These are phyloP conservation scores for Parietaria judaica DNA, from an alignment of 306 rosid genomes.

Conservation along the genomic window DNA sequence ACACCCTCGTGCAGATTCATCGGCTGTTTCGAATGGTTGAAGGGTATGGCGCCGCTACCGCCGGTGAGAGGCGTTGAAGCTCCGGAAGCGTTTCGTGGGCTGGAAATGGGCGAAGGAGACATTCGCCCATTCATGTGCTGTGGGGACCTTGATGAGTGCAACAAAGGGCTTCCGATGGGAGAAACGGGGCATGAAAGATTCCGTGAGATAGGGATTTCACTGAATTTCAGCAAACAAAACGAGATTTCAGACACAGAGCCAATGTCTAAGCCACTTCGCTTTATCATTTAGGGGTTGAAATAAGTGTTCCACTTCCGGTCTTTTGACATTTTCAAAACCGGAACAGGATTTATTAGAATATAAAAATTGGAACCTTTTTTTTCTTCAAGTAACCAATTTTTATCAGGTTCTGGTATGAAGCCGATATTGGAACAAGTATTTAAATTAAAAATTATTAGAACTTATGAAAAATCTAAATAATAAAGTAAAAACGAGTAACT, in stretches of 20 bases:
- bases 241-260: neutral
- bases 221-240: slow-evolving; percentile 37
- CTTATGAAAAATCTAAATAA: too few species aligned
- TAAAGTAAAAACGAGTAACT: too few species aligned
- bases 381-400: too few species aligned
- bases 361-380: too few species aligned
- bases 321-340: too few species aligned
- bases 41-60: slow-evolving; percentile 71
- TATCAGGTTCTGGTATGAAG: too few species aligned
- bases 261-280: too few species aligned
- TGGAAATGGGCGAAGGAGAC: slow-evolving; percentile 97
- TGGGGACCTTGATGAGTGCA: slow-evolving; percentile 75
- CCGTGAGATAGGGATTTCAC: slow-evolving; percentile 71
- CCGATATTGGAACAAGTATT: too few species aligned
- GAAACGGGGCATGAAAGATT: slow-evolving; percentile 97
- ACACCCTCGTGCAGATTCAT: slow-evolving; percentile 61
- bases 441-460: too few species aligned
- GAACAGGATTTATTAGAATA: too few species aligned
- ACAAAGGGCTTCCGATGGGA: slow-evolving; percentile 96
- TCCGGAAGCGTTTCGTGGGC: slow-evolving; percentile 90
- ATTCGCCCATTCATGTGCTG: slow-evolving; percentile 73
- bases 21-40: slow-evolving; percentile 49
- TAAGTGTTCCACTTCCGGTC: too few species aligned
- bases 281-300: too few species aligned
- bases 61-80: slow-evolving; percentile 88